Base-by-base conservation (phyloP, 1,284 basidiomycete species). In the Earliella scabrosa region DNA sequence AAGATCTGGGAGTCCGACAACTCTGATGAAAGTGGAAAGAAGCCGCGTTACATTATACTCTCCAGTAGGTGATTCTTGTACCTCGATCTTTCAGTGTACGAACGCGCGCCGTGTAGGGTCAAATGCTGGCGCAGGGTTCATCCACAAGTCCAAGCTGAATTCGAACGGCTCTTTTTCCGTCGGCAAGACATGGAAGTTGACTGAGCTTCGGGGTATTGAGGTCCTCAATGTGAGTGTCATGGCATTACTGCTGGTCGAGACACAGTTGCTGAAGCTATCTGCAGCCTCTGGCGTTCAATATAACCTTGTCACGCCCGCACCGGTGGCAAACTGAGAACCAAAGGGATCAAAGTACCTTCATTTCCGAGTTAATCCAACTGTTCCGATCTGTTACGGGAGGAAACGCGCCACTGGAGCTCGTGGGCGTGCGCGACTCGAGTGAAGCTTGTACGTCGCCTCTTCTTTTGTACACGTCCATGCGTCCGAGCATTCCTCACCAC, bases 131-230 rank as follows among this genome's bases (percentile, higher is more conserved):
- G 75, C 77, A 56, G 91, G 88, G 8, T 87, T 89, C 67, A 81
- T 98, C 23, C 95, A 99, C 82, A 99, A 99, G 74, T 95, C 95
- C 7, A 98, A 98, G 74, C 76, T 94, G 57, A 99, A 99, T 71
- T 88, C 90, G 35, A 99, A 98, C 68, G 92, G 93, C 35, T 87
- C 92, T 0, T 99, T 97, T 76, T 98, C 95, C 20, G 93, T 98
- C 52, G 97, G 97, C 21, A 99, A 99, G 79, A 95, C 96, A 9
- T 99, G 97, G 97, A 85, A 82, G 60, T 73, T 98, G 39, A 75
- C 85, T 45, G 94, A 97, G 69, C 81, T 99, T 61, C 82, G 90
- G 52, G 86, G 77, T 31, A 72, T 99, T 44, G 88, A 95, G 62
- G 88, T 96, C 40, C 63, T 86, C 32, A 82, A 81, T 66, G 95